Percentiles rank a stretch among this genome's conserved stretches.
These are phyloP conservation scores for Trichoderma sp. DNA, from an alignment of 2,329 filamentous ascomycete genomes.

Conservation along the genomic window DNA sequence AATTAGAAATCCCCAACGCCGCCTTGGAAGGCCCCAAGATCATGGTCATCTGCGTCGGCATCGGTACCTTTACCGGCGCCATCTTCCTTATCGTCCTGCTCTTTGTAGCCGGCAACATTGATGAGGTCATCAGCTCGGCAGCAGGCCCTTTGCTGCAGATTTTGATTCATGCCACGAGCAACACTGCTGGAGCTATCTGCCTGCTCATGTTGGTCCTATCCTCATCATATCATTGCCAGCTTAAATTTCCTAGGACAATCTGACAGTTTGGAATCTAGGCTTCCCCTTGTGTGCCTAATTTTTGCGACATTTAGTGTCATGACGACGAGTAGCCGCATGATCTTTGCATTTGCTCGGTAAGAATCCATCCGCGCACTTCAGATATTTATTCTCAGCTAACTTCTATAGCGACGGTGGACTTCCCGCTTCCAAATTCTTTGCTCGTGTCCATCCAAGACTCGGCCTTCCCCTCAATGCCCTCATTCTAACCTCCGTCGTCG, in stretches of 20 bases:
- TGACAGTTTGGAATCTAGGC: constrained; percentile 21
- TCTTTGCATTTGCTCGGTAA: constrained; percentile 62
- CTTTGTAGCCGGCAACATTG: constrained; percentile 64
- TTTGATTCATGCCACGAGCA: constrained; percentile 64
- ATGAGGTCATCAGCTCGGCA: constrained; percentile 57
- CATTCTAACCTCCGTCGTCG: constrained; percentile 60
- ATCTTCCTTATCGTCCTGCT: constrained; percentile 66
- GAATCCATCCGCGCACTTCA: constrained; percentile 42
- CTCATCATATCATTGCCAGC: neutral
- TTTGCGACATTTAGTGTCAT: constrained; percentile 67
- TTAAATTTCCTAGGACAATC: neutral
- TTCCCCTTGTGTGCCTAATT: constrained; percentile 65
- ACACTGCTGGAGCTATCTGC: constrained; percentile 63
- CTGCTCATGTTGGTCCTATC: constrained; percentile 58
- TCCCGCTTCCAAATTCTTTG: constrained; percentile 63
- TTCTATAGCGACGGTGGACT: constrained; percentile 61
- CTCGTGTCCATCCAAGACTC: constrained; percentile 62
- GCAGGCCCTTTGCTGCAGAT: constrained; percentile 66
- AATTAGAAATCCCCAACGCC: constrained; percentile 39
- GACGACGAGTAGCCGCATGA: constrained; percentile 68
- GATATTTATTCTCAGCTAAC: neutral
- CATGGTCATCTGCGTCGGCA: constrained; percentile 61
- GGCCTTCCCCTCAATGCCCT: constrained; percentile 70
- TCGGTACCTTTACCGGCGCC: constrained; percentile 65
- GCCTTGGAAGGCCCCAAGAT: constrained; percentile 40